Percentiles rank a stretch among this genome's conserved stretches.
phyloP scores from a whole-genome alignment of 1,284 basidiomycete genomes.

The Malassezia slooffiae region DNA sequence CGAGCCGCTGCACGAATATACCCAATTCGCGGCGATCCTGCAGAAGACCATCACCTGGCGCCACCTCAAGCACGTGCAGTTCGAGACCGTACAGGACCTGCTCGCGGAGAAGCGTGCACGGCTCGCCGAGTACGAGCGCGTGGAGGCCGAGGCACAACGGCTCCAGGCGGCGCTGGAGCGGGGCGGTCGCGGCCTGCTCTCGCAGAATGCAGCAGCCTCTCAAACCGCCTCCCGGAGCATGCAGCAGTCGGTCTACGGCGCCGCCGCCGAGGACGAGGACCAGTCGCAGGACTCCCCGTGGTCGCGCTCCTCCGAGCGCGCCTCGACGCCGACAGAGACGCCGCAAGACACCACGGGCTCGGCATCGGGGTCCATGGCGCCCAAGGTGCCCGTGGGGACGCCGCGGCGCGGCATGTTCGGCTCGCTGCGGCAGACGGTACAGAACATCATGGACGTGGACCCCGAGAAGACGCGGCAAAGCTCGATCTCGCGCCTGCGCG shows the following conservation, averaged over 20 bases:
- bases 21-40: slow-evolving; percentile 87
- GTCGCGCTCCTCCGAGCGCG: too few relatives aligned
- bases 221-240: background rate
- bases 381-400: background rate
- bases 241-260: slow-evolving; percentile 15
- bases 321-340: too few relatives aligned
- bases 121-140: slow-evolving; percentile 80
- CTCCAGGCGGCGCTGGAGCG: slow-evolving; percentile 68
- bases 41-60: slow-evolving; percentile 85
- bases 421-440: slow-evolving; percentile 84
- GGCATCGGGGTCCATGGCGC: background rate
- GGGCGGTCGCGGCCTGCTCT: slow-evolving; percentile 25
- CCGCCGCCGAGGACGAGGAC: slow-evolving; percentile 16
- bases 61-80: slow-evolving; percentile 96
- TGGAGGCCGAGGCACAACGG: slow-evolving; percentile 77
- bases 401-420: slow-evolving; percentile 61
- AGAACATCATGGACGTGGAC: slow-evolving; percentile 97
- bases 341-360: too few relatives aligned
- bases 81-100: slow-evolving; percentile 86
- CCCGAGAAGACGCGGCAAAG: slow-evolving; percentile 87
- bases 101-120: slow-evolving; percentile 76
- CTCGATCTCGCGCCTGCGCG: slow-evolving; percentile 82
- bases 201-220: slow-evolving; percentile 10
- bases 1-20: slow-evolving; percentile 89
- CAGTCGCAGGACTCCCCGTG: background rate